Percentiles rank a stretch among this genome's conserved stretches.
These are phyloP conservation scores for Podospora anserina DNA, from an alignment of 495 filamentous ascomycete species.

Conservation along the genomic window DNA sequence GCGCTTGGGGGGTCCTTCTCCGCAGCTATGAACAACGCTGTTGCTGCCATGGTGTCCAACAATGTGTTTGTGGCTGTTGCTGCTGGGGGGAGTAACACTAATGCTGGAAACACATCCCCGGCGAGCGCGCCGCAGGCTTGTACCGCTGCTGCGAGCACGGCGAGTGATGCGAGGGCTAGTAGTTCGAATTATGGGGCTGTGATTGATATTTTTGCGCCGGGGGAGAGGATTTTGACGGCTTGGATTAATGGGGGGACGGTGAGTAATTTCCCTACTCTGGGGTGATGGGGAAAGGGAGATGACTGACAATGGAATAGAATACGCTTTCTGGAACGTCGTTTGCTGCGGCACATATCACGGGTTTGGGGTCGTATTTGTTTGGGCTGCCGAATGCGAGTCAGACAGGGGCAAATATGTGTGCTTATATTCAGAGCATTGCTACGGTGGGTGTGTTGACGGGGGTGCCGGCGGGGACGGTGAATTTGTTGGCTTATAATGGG, in stretches of 20 bases:
- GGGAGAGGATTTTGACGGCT: slow-evolving; percentile 44
- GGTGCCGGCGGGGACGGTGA: slow-evolving; percentile 5
- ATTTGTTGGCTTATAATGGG: slow-evolving; percentile 13
- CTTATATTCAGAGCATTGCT: slow-evolving; percentile 11
- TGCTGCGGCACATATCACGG: slow-evolving; percentile 47
- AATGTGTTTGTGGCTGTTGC: slow-evolving; percentile 50
- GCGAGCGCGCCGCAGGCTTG: slow-evolving; percentile 51
- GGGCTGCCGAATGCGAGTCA: slow-evolving; percentile 7
- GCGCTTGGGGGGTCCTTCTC: slow-evolving; percentile 49
- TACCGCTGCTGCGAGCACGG: slow-evolving; percentile 55
- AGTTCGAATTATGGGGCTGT: slow-evolving; percentile 58
- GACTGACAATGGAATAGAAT: not conserved
- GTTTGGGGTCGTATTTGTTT: slow-evolving; percentile 41
- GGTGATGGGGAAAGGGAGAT: not conserved
- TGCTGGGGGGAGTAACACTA: slow-evolving; percentile 37
- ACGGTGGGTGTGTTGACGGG: slow-evolving; percentile 5
- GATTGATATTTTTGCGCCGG: slow-evolving; percentile 58
- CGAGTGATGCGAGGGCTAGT: slow-evolving; percentile 41
- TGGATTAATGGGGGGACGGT: slow-evolving; percentile 48
- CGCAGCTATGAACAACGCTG: slow-evolving; percentile 45
- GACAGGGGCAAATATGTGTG: not conserved
- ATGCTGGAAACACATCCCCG: slow-evolving; percentile 44
- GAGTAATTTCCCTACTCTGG: slow-evolving; percentile 15
- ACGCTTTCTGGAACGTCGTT: slow-evolving; percentile 12
- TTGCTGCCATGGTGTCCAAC: slow-evolving; percentile 38